Evolutionary conservation across 83 land plant genomes (phyloP), one percentile per base, ranked within the genome.

Genomic region (Diphasiastrum complanatum): DNA sequence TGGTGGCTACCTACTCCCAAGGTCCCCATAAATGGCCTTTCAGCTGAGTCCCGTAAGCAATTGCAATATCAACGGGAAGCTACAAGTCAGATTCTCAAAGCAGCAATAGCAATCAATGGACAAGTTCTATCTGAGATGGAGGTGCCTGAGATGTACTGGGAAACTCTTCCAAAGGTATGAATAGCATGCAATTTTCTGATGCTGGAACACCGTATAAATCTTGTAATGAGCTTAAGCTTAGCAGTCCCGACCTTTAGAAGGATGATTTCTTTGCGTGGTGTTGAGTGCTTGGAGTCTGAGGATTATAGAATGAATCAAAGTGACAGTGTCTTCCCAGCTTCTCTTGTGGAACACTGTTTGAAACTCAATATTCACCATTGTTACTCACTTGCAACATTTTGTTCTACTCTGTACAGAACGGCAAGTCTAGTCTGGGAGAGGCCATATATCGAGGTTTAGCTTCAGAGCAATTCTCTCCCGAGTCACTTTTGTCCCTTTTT

Each of bases 1-100:
- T 85, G 82, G 83, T 87, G 93, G 93, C 70, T 87, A 3, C 88
- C 93, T 26, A 61, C 65, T 64, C 83, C 93, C 1, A 69, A 75
- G 36, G 81, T 87, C 19, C 85, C 93, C 45, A 45, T 14, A 1
- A 20, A 36, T 32, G 93, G 93, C 33, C 81, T 87, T 24, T 87
- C 93, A 18, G 73, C 65, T 8, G 19, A 59, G 2, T 69, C 73
- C 37, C 64, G 83, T 30, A 79, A 67, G 59, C 74, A 65, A 35
- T 41, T 87, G 63, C 40, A 61, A 0, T 27, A 63, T 40, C 83
- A 81, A 33, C 67, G 73, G 25, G 86, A 76, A 51, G 29, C 71
- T 47, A 79, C 79, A 3, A 72, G 66, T 55, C 93, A 87, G 53
- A 74, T 87, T 3, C 77, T 84, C 48, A 87, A 87, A 61, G 93